phyloP scores from a whole-genome alignment of 2,329 filamentous ascomycete species.

The Aspergillus flavus region DNA sequence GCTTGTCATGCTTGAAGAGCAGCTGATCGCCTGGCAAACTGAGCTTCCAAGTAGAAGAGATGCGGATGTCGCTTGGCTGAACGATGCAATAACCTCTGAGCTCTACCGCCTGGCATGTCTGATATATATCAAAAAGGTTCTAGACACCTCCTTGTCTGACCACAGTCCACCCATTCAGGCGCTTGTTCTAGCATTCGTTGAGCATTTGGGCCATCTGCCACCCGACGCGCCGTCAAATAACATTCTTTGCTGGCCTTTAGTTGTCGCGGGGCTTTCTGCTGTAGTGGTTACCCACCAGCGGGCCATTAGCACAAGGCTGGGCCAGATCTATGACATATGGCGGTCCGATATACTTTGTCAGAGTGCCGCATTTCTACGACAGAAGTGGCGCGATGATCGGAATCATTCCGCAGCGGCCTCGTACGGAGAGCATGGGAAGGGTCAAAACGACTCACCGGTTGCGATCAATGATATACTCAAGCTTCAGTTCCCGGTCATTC shows the following conservation, averaged over 20 bases:
- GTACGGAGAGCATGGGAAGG: background rate
- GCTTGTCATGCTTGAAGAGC: background rate
- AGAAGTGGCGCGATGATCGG: background rate
- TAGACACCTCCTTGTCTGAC: background rate
- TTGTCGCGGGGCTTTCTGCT: conserved; percentile 6
- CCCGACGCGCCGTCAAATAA: conserved; percentile 1
- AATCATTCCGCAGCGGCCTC: background rate
- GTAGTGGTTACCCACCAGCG: background rate
- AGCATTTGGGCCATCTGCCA: background rate
- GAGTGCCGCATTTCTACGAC: background rate
- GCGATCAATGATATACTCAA: background rate
- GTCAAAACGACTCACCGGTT: background rate
- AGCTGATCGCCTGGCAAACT: background rate
- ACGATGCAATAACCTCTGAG: conserved; percentile 7
- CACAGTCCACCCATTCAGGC: background rate
- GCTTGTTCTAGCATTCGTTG: background rate
- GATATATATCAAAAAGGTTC: background rate
- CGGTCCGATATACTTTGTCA: background rate
- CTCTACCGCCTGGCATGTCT: conserved; percentile 11
- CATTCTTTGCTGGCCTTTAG: conserved; percentile 13
- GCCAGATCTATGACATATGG: background rate
- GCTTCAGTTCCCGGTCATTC: background rate
- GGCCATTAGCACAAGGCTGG: background rate
- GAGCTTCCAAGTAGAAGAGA: background rate
- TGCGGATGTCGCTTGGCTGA: background rate